Evolutionary conservation across 2,329 filamentous ascomycete genomes (phyloP).

Genomic region (Albophoma yamanashiensis): DNA sequence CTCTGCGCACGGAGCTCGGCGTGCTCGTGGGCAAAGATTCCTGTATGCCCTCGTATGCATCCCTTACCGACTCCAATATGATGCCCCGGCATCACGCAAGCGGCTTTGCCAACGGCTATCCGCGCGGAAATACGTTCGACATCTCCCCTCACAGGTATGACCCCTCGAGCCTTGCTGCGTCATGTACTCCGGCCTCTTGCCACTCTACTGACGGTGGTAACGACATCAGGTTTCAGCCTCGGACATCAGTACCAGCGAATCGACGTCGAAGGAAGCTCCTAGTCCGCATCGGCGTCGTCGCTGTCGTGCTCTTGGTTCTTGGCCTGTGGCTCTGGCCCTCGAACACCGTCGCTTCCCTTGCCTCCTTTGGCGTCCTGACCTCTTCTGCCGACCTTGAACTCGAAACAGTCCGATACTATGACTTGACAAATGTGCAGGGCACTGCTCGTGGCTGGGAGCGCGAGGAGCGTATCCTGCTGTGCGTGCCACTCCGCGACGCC

Average conservation of each 20-base stretch:
- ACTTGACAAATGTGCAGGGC: slow-evolving; percentile 82
- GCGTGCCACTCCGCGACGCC: slow-evolving; percentile 88
- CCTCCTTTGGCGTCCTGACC: slow-evolving; percentile 61
- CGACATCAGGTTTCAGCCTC: slow-evolving; percentile 58
- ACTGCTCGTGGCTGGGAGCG: slow-evolving; percentile 91
- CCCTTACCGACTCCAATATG: slow-evolving; percentile 42
- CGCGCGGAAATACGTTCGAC: slow-evolving; percentile 67
- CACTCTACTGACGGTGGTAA: background rate
- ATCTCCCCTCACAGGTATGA: slow-evolving; percentile 80
- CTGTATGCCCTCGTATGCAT: slow-evolving; percentile 14
- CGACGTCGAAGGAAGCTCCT: slow-evolving; percentile 66
- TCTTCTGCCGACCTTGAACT: slow-evolving; percentile 63
- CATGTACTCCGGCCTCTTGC: background rate
- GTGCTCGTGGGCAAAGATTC: background rate
- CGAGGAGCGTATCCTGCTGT: slow-evolving; percentile 89
- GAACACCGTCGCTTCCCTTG: slow-evolving; percentile 48
- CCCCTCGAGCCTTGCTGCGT: background rate
- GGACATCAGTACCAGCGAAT: slow-evolving; percentile 59
- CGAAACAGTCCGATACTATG: slow-evolving; percentile 95
- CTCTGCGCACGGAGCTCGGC: background rate
- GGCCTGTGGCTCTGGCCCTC: slow-evolving; percentile 67
- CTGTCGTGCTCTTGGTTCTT: slow-evolving; percentile 52
- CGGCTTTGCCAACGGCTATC: slow-evolving; percentile 78
- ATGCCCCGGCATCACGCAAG: slow-evolving; percentile 73
- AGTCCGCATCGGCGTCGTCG: slow-evolving; percentile 50